phyloP scores from a whole-genome alignment of 2,329 filamentous ascomycete genomes.

The Lasiodiplodia gonubiensis region DNA sequence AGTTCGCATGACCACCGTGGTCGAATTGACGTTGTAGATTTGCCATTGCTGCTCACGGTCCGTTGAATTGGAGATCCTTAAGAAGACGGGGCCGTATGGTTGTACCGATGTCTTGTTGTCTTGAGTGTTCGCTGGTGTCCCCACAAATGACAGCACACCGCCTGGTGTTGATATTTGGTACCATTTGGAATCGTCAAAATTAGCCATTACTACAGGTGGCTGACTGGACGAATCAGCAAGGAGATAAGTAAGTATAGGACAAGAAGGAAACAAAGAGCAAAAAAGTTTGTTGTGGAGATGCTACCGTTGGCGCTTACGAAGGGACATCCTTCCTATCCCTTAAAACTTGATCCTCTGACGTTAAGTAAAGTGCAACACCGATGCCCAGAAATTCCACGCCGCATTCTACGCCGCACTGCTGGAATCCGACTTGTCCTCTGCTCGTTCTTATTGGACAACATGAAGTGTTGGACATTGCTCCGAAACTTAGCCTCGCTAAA shows the following conservation, averaged over 20 bases:
- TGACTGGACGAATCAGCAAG: neutral
- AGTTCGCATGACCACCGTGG: slow-evolving; percentile 24
- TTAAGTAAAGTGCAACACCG: too few species aligned
- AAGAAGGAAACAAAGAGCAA: too few species aligned
- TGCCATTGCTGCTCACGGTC: slow-evolving; percentile 28
- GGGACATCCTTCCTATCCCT: too few species aligned
- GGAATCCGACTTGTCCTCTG: neutral
- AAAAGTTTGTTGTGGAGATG: too few species aligned
- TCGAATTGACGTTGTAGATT: slow-evolving; percentile 16
- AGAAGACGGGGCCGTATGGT: slow-evolving; percentile 16
- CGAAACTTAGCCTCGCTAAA: neutral
- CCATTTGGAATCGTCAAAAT: slow-evolving; percentile 27
- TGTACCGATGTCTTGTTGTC: slow-evolving; percentile 8
- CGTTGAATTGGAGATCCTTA: slow-evolving; percentile 16
- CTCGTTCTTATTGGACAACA: neutral
- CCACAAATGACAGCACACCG: slow-evolving; percentile 16
- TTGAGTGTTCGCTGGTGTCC: neutral
- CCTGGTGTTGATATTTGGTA: slow-evolving; percentile 18
- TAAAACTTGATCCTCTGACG: too few species aligned
- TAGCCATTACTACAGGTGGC: neutral
- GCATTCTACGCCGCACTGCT: too few species aligned
- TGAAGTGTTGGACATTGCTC: neutral
- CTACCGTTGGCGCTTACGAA: too few species aligned
- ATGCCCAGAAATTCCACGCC: too few species aligned
- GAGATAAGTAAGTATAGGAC: neutral